A percentile compares a stretch with the other conserved stretches of the same genome.
phyloP scores from a whole-genome alignment of 2,329 filamentous ascomycete species.

The Fusarium buxicola region DNA sequence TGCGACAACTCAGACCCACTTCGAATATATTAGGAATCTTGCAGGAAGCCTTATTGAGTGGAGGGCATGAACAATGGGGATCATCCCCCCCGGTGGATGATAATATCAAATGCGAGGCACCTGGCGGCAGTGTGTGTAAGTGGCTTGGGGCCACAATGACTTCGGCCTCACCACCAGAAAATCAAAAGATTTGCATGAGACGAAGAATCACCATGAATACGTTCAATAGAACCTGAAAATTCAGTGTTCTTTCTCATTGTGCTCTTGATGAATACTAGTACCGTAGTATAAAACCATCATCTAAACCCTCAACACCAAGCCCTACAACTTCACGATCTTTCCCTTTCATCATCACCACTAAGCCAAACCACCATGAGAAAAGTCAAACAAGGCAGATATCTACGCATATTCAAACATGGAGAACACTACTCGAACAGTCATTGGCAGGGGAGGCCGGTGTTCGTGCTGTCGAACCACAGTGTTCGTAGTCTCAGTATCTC shows the following conservation, averaged over 20 bases:
- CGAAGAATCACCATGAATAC: not conserved
- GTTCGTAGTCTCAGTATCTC: no score
- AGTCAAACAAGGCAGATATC: not conserved
- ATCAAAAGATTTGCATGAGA: not conserved
- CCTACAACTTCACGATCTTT: conserved; percentile 10
- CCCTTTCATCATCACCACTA: not conserved
- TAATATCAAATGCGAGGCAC: conserved; percentile 26
- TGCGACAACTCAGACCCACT: not conserved
- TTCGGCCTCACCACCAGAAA: conserved; percentile 7
- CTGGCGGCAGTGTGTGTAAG: conserved; percentile 4
- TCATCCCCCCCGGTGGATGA: not conserved
- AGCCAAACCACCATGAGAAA: not conserved
- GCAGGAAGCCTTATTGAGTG: not conserved
- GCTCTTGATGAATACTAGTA: not conserved
- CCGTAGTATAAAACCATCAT: conserved; percentile 6
- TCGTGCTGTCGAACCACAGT: no score
- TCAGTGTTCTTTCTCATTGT: not conserved
- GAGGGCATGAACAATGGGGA: conserved; percentile 5
- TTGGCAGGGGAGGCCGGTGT: no score
- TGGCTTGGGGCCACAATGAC: not conserved
- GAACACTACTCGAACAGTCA: not conserved
- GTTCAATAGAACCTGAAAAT: not conserved
- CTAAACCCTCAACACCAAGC: conserved; percentile 8
- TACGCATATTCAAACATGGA: not conserved
- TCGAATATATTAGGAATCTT: not conserved